These are phyloP conservation scores for Macrotyloma uniflorum DNA, from an alignment of 306 rosid species.

Conservation along the genomic window DNA sequence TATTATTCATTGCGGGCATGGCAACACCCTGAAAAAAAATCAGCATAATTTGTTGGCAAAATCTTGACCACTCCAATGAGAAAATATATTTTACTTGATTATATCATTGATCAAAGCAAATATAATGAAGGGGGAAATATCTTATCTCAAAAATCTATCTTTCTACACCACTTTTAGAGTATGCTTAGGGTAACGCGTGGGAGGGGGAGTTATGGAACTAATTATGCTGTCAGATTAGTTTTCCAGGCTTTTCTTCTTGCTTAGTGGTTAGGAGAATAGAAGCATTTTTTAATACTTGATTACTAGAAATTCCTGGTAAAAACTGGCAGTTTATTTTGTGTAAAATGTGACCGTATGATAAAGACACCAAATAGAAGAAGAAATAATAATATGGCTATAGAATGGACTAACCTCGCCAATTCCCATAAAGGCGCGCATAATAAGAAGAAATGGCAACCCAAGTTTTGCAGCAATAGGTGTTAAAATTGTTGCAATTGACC, in stretches of 20 bases:
- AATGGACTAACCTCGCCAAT: slow-evolving; percentile 87
- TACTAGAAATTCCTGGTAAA: slow-evolving; percentile 17
- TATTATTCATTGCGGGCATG: slow-evolving; percentile 98
- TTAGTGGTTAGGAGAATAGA: slow-evolving; percentile 16
- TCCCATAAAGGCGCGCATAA: slow-evolving; percentile 94
- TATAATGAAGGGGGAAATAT: background rate
- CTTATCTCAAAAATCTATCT: background rate
- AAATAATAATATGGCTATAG: slow-evolving; percentile 18
- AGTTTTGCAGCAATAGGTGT: slow-evolving; percentile 91
- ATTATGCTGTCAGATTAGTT: background rate
- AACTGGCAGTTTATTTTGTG: slow-evolving; percentile 12
- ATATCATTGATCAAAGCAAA: slow-evolving; percentile 2
- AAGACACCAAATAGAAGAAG: slow-evolving; percentile 24
- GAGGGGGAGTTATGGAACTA: background rate
- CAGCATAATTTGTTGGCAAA: background rate
- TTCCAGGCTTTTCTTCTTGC: slow-evolving; percentile 13
- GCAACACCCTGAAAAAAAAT: slow-evolving; percentile 87
- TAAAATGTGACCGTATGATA: background rate
- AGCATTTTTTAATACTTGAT: slow-evolving; percentile 11
- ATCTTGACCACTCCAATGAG: slow-evolving; percentile 16
- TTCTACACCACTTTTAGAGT: background rate
- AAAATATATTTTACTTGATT: slow-evolving; percentile 20
- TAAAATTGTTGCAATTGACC: slow-evolving; percentile 90
- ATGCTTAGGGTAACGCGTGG: background rate
- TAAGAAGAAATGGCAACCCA: slow-evolving; percentile 85